Percentiles rank a stretch among this genome's conserved stretches.
Evolutionary conservation across 768 basidiomycete species (phyloP).

Genomic region (Suillus fuscotomentosus): DNA sequence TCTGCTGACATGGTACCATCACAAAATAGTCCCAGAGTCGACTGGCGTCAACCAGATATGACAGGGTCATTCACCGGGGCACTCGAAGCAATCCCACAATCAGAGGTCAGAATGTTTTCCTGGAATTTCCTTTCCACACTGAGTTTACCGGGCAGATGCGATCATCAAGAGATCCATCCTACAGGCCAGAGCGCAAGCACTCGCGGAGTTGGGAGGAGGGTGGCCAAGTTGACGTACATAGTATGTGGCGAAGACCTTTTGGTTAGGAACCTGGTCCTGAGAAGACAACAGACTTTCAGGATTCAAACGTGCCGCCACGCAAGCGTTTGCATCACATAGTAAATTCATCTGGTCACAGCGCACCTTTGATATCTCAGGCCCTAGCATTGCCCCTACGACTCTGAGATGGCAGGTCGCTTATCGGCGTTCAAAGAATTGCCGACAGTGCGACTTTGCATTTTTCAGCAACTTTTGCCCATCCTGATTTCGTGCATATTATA

Average conservation of each 20-base stretch:
- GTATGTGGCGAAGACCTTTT: conserved; percentile 19
- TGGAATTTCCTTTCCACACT: conserved; percentile 16
- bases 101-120: conserved; percentile 27
- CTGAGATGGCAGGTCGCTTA: conserved; percentile 16
- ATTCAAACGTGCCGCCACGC: conserved; percentile 51
- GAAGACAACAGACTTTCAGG: conserved; percentile 35
- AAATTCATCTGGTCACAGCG: conserved; percentile 48
- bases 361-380: conserved; percentile 53
- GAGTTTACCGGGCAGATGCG: conserved; percentile 34
- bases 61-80: conserved; percentile 27
- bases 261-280: conserved; percentile 11
- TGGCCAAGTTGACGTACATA: conserved; percentile 32
- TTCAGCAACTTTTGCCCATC: background rate
- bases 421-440: conserved; percentile 21
- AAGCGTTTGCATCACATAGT: conserved; percentile 70
- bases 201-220: conserved; percentile 61
- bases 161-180: conserved; percentile 36
- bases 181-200: conserved; percentile 53
- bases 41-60: conserved; percentile 34
- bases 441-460: conserved; percentile 15
- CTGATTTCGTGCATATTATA: conserved; percentile 9
- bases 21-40: conserved; percentile 33
- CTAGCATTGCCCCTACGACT: conserved; percentile 54
- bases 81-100: conserved; percentile 31
- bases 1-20: conserved; percentile 31